Evolutionary conservation across 495 filamentous ascomycete species (phyloP).

Genomic region (Parathielavia hyrcaniae): DNA sequence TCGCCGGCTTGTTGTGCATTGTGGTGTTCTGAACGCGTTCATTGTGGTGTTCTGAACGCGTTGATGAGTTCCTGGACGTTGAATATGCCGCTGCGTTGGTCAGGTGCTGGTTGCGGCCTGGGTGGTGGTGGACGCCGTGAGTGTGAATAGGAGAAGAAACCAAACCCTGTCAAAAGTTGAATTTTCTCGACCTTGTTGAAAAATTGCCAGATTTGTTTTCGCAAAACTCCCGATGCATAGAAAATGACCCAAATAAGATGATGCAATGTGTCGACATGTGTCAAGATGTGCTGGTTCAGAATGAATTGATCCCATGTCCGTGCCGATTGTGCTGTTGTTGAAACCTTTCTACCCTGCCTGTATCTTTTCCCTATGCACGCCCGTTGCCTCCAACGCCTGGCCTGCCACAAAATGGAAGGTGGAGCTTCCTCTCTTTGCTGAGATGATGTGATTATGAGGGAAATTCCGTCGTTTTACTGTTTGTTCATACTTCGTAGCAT

Average conservation of each 20-base stretch:
- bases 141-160: too few relatives aligned
- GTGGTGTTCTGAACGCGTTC: background rate
- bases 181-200: background rate
- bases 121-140: background rate
- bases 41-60: too few relatives aligned
- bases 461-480: background rate
- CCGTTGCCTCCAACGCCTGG: slow-evolving; percentile 21
- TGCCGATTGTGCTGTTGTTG: slow-evolving; percentile 28
- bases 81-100: background rate
- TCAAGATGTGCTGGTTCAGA: background rate
- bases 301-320: background rate
- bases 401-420: slow-evolving; percentile 17
- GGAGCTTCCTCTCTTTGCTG: slow-evolving; percentile 9
- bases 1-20: background rate
- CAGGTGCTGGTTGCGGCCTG: background rate
- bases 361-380: slow-evolving; percentile 14
- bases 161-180: background rate
- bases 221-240: background rate
- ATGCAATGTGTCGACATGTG: too few relatives aligned
- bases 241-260: background rate
- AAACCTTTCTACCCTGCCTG: slow-evolving; percentile 27
- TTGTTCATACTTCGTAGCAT: background rate
- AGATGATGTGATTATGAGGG: background rate
- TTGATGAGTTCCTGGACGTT: background rate
- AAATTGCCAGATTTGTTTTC: background rate